A percentile compares a stretch with the other conserved stretches of the same genome.
These are phyloP conservation scores for Ascomycota sp. DNA, from an alignment of 2,329 filamentous ascomycete species.

Conservation along the genomic window DNA sequence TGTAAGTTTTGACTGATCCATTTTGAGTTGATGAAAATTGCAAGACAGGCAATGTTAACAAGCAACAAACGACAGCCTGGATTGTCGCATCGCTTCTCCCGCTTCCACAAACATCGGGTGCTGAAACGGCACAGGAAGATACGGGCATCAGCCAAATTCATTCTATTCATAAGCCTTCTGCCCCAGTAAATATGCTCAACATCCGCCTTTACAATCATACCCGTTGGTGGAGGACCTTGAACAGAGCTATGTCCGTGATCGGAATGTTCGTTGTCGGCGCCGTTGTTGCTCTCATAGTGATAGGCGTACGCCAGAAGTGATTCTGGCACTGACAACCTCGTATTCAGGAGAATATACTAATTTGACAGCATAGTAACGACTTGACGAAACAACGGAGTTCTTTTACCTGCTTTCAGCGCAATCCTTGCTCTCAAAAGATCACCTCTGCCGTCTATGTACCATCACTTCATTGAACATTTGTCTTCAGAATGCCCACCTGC, in stretches of 20 bases:
- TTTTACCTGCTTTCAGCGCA: no score
- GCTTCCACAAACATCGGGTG: conserved; percentile 34
- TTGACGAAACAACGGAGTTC: no score
- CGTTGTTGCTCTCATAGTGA: conserved; percentile 25
- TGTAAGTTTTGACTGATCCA: conserved; percentile 19
- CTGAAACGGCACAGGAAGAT: conserved; percentile 26
- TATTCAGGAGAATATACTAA: no score
- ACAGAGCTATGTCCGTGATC: conserved; percentile 33
- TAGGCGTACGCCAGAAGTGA: conserved; percentile 28
- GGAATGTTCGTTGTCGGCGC: conserved; percentile 31
- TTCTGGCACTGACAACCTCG: no score
- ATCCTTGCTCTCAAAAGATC: no score
- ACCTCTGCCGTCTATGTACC: no score
- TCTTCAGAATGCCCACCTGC: no score
- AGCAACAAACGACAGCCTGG: conserved; percentile 33
- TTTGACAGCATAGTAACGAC: no score
- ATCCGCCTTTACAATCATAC: conserved; percentile 26
- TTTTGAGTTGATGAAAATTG: neutral
- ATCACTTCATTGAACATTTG: no score
- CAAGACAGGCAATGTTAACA: neutral
- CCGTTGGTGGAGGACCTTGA: conserved; percentile 36
- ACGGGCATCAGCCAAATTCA: conserved; percentile 16
- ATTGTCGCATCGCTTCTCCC: conserved; percentile 57
- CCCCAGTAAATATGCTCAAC: conserved; percentile 9
- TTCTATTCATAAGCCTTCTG: no score